A percentile compares a stretch with the other conserved stretches of the same genome.
Conservation (phyloP, 1,139 yeast species). For the Scheffersomyces insectosa region DNA sequence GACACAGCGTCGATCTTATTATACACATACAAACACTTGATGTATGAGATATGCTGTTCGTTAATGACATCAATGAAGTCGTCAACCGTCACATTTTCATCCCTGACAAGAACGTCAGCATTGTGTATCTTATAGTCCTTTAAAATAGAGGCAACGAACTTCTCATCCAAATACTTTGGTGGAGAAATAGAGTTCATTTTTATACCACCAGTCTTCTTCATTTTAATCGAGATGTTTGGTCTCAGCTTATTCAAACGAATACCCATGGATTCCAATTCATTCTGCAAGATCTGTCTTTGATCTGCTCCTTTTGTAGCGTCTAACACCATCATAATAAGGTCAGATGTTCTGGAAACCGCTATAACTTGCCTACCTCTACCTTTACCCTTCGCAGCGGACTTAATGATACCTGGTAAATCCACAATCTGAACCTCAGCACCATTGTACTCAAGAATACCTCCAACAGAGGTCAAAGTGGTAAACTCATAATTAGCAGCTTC, state of each 20-base stretch:
- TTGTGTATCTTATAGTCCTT: constrained; percentile 89
- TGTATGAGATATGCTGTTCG: constrained; percentile 81
- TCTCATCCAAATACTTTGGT: constrained; percentile 80
- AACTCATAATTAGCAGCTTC: constrained; percentile 95
- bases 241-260: constrained; percentile 78
- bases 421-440: constrained; percentile 97
- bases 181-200: constrained; percentile 81
- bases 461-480: constrained; percentile 95
- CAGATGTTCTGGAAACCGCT: constrained; percentile 94
- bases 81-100: constrained; percentile 86
- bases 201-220: constrained; percentile 89
- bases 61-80: constrained; percentile 92
- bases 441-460: constrained; percentile 90
- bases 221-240: constrained; percentile 79
- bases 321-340: constrained; percentile 85
- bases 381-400: constrained; percentile 96
- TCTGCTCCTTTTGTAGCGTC: constrained; percentile 94
- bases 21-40: constrained; percentile 89
- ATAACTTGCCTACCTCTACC: constrained; percentile 98
- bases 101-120: constrained; percentile 89
- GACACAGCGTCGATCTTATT: constrained; percentile 96
- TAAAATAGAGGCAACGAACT: constrained; percentile 70
- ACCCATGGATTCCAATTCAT: constrained; percentile 92
- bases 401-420: constrained; percentile 95
- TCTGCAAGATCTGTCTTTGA: constrained; percentile 82